Percentiles rank a stretch among this genome's conserved stretches.
These are phyloP conservation scores for Entomortierella beljakovae DNA, from an alignment of 192 early-diverging fungal genomes.

Conservation along the genomic window DNA sequence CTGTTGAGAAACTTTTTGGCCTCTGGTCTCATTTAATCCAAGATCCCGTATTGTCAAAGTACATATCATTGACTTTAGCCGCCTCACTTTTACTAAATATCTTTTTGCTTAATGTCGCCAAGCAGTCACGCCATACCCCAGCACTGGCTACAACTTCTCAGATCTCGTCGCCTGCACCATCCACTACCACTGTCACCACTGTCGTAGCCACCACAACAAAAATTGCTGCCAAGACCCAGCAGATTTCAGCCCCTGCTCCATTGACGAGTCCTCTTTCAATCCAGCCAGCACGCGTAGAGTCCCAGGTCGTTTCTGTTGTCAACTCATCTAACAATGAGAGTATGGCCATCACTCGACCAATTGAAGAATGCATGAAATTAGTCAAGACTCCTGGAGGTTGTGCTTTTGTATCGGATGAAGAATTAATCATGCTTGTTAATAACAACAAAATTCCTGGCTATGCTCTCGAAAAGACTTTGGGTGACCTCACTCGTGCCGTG, in stretches of 20 bases:
- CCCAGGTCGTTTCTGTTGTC: constrained; percentile 29
- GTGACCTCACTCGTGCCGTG: constrained; percentile 86
- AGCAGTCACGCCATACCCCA: constrained; percentile 58
- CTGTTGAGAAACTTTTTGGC: constrained; percentile 59
- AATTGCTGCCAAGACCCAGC: constrained; percentile 34
- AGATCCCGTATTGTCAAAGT: constrained; percentile 69
- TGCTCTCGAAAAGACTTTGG: constrained; percentile 88
- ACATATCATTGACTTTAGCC: constrained; percentile 60
- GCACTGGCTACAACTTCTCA: constrained; percentile 10
- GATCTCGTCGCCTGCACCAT: constrained; percentile 3
- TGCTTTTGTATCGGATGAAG: constrained; percentile 73
- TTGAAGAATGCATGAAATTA: constrained; percentile 59
- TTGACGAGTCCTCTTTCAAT: constrained; percentile 15
- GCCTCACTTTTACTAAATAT: constrained; percentile 67
- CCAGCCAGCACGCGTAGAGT: constrained; percentile 37
- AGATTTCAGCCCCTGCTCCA: neutral
- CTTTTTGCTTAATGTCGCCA: constrained; percentile 71
- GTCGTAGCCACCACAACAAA: constrained; percentile 47
- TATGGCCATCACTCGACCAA: constrained; percentile 46
- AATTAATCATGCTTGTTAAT: constrained; percentile 78
- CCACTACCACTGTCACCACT: constrained; percentile 40
- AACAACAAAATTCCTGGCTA: constrained; percentile 82
- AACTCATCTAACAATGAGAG: constrained; percentile 14
- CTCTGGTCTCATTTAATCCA: constrained; percentile 65
- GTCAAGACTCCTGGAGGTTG: constrained; percentile 59